Percentiles rank a stretch among this genome's conserved stretches.
Conservation (phyloP, 208 protist genomes). For the Acanthamoeba triangularis region DNA sequence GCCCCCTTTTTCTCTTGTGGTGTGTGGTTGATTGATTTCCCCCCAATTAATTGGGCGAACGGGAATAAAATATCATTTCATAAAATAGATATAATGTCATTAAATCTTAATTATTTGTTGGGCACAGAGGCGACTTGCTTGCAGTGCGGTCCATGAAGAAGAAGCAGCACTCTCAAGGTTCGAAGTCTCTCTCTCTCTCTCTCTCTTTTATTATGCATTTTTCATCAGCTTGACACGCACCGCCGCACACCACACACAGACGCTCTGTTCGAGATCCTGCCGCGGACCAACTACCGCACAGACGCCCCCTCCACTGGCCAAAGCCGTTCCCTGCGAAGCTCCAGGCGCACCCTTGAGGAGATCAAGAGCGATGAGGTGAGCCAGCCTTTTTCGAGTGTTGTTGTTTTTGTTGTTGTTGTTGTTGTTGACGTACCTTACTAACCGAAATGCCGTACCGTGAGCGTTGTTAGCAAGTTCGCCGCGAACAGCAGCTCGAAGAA, state of each 20-base stretch:
- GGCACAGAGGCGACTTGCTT: slow-evolving; percentile 1
- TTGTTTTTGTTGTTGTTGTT: neutral
- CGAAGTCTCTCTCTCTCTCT: neutral
- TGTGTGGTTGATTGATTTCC: neutral
- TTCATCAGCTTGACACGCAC: neutral
- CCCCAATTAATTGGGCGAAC: neutral
- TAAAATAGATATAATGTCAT: no score
- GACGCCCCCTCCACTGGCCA: neutral
- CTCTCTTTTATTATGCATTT: neutral
- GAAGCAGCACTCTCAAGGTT: slow-evolving; percentile 65
- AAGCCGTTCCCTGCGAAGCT: neutral
- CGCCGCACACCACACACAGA: neutral
- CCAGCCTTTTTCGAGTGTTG: neutral
- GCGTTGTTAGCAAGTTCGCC: slow-evolving; percentile 39
- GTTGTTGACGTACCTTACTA: neutral
- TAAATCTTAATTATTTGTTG: neutral
- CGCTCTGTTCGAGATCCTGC: slow-evolving; percentile 74
- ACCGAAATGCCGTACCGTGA: no score
- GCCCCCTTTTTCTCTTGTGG: neutral
- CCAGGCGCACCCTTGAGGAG: slow-evolving; percentile 33
- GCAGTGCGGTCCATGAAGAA: slow-evolving; percentile 34
- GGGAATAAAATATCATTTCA: no score
- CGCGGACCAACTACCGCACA: slow-evolving; percentile 59
- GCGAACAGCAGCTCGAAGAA: slow-evolving; percentile 62
- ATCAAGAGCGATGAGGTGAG: slow-evolving; percentile 25